Conservation (phyloP, 164 flowering plant species). For the Dillenia turbinata region DNA sequence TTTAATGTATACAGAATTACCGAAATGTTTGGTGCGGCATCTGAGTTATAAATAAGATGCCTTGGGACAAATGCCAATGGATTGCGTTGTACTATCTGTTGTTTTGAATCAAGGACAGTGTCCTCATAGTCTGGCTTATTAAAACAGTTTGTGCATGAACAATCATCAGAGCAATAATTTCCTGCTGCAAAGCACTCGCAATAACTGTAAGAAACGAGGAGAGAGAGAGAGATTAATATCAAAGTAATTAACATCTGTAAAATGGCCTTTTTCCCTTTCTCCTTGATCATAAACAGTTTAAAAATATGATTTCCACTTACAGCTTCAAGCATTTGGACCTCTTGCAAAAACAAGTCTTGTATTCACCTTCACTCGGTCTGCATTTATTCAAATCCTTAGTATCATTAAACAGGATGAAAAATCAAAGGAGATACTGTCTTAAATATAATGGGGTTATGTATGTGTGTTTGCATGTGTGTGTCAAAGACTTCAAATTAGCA, state of each 20-base stretch:
- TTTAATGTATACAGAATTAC: background rate
- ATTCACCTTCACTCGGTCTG: background rate
- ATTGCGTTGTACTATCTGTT: slow-evolving; percentile 8
- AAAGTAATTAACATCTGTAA: background rate
- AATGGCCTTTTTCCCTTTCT: background rate
- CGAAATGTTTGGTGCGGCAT: slow-evolving; percentile 1
- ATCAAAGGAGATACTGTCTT: background rate
- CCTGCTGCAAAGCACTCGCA: slow-evolving; percentile 18
- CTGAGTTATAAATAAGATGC: background rate
- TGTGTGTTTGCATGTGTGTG: no score
- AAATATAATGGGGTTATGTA: background rate
- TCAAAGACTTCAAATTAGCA: no score
- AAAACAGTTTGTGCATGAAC: slow-evolving; percentile 9
- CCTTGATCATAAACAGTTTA: background rate
- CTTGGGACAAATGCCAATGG: slow-evolving; percentile 13
- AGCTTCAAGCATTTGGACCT: slow-evolving; percentile 14
- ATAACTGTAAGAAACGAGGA: slow-evolving; percentile 2
- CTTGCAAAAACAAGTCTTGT: slow-evolving; percentile 9
- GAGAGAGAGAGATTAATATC: background rate
- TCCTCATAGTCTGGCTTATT: slow-evolving; percentile 9
- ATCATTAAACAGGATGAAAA: background rate
- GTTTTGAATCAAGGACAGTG: background rate
- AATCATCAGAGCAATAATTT: slow-evolving; percentile 4
- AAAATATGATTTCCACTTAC: slow-evolving; percentile 4
- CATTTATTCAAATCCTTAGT: background rate